phyloP scores from a whole-genome alignment of 257 asterid genomes.

The Primulina tabacum region DNA sequence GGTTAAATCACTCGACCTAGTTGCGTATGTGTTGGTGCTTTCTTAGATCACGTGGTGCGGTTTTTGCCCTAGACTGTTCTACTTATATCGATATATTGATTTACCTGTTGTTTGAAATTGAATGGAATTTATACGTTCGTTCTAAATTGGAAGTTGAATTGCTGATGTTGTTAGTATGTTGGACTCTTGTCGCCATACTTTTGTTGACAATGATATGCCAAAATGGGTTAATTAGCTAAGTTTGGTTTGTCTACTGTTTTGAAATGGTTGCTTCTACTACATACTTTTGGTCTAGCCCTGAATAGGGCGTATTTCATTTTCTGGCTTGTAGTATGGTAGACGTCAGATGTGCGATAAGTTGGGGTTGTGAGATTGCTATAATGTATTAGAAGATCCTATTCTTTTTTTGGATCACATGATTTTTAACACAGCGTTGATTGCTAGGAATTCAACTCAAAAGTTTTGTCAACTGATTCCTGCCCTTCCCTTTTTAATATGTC shows the following conservation, averaged over 20 bases:
- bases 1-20: not conserved
- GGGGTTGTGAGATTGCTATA: not conserved
- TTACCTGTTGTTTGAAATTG: conserved; percentile 20
- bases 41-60: not conserved
- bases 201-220: conserved; percentile 14
- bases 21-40: not conserved
- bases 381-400: not conserved
- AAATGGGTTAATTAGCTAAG: conserved; percentile 13
- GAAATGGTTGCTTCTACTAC: not conserved
- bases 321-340: conserved; percentile 1
- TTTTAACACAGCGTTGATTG: not conserved
- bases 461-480: not conserved
- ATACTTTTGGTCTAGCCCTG: not conserved
- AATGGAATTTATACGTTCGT: conserved; percentile 14
- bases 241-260: not conserved
- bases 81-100: conserved; percentile 24
- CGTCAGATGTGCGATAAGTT: not conserved
- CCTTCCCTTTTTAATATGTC: not conserved
- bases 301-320: not conserved
- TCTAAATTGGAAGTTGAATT: conserved; percentile 17
- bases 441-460: not conserved
- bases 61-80: conserved; percentile 11
- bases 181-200: conserved; percentile 9
- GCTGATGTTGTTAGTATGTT: conserved; percentile 21
- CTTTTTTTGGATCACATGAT: conserved; percentile 15